Conservation (phyloP, 306 rosid species). For the Rosa persica region DNA sequence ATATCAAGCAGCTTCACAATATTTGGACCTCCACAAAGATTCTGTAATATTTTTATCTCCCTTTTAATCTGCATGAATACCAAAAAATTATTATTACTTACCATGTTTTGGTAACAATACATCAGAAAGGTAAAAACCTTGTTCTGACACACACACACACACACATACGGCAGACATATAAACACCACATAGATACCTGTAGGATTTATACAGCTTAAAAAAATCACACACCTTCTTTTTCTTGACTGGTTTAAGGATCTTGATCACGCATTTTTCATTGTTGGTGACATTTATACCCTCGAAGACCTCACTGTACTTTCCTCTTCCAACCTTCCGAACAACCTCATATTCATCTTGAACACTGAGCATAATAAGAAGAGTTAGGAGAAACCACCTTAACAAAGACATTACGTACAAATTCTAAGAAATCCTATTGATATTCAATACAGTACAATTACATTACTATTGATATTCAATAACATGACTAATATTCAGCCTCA, state of each 20-base stretch:
- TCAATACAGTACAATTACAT: background rate
- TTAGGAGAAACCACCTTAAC: background rate
- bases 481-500: background rate
- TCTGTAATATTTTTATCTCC: conserved; percentile 51
- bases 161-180: background rate
- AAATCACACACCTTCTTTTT: conserved; percentile 31
- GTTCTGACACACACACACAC: too few species aligned
- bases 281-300: conserved; percentile 36
- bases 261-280: conserved; percentile 31
- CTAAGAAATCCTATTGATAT: background rate
- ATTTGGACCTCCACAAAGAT: conserved; percentile 48
- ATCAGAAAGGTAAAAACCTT: background rate
- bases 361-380: background rate
- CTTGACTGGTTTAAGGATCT: conserved; percentile 39
- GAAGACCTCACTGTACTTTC: conserved; percentile 38
- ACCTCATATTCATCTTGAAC: conserved; percentile 41
- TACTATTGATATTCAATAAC: background rate
- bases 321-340: conserved; percentile 36
- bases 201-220: background rate
- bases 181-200: background rate
- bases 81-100: background rate
- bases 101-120: background rate
- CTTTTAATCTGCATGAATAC: conserved; percentile 40
- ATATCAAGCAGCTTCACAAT: conserved; percentile 45
- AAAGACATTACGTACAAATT: background rate